Conservation (phyloP, 352 stramenopile species). For the Phytophthora ramorum region DNA sequence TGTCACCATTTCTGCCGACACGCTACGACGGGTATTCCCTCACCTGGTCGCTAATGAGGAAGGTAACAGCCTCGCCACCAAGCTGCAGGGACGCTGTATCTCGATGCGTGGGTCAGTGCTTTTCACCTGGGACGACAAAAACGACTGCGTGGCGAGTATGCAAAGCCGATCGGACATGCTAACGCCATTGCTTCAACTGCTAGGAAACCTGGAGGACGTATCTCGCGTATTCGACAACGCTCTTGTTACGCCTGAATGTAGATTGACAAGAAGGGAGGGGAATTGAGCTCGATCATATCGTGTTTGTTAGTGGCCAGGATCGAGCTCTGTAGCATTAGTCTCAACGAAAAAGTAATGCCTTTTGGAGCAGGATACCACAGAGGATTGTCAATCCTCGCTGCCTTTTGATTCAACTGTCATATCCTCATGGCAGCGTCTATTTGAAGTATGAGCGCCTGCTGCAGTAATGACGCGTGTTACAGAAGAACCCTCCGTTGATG, state of each 20-base stretch:
- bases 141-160: background rate
- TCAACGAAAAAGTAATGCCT: too few relatives aligned
- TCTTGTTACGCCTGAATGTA: slow-evolving; percentile 6
- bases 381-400: too few relatives aligned
- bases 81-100: slow-evolving; percentile 3
- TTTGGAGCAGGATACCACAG: background rate
- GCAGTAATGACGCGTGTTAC: too few relatives aligned
- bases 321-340: too few relatives aligned
- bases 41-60: background rate
- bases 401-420: too few relatives aligned
- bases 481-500: too few relatives aligned
- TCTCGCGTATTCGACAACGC: slow-evolving; percentile 8
- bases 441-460: too few relatives aligned
- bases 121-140: slow-evolving; percentile 7
- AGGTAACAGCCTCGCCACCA: background rate
- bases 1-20: background rate
- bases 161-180: slow-evolving; percentile 13
- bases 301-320: too few relatives aligned
- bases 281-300: background rate
- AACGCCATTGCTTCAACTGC: slow-evolving; percentile 5
- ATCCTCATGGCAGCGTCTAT: too few relatives aligned
- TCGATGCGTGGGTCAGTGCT: slow-evolving; percentile 13
- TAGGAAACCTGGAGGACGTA: slow-evolving; percentile 10
- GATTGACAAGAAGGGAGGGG: background rate
- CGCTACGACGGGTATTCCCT: slow-evolving; percentile 5